Conservation (phyloP, 192 early-diverging fungal genomes). For the Pilobolus umbonatus region DNA sequence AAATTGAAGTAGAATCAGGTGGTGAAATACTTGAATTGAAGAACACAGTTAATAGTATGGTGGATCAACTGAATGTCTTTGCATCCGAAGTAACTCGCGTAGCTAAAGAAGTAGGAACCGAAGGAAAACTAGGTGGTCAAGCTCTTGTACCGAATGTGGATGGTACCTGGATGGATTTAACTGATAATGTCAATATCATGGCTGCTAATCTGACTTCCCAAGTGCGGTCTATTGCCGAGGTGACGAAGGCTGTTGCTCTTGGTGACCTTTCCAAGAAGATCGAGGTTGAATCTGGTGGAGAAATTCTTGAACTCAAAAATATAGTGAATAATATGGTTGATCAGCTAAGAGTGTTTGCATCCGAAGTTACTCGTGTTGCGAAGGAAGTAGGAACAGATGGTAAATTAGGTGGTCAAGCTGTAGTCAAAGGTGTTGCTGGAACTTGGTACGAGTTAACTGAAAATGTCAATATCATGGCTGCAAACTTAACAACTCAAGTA, state of each 20-base stretch:
- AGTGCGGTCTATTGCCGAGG: constrained; percentile 57
- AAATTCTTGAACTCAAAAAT: constrained; percentile 53
- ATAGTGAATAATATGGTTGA: constrained; percentile 67
- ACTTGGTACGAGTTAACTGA: constrained; percentile 71
- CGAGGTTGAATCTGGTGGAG: constrained; percentile 46
- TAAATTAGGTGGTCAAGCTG: constrained; percentile 72
- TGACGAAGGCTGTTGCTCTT: constrained; percentile 48
- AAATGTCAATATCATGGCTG: constrained; percentile 51
- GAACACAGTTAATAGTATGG: constrained; percentile 61
- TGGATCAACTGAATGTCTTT: constrained; percentile 55
- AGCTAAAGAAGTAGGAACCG: constrained; percentile 60
- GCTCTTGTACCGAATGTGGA: constrained; percentile 65
- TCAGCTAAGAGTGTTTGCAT: constrained; percentile 55
- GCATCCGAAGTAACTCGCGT: constrained; percentile 61
- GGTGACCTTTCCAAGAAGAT: constrained; percentile 51
- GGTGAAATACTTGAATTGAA: constrained; percentile 60
- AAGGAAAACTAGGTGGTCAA: constrained; percentile 75
- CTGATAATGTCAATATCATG: constrained; percentile 67
- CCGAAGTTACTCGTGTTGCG: constrained; percentile 60
- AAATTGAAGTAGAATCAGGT: constrained; percentile 44
- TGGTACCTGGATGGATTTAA: constrained; percentile 74
- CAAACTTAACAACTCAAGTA: constrained; percentile 46
- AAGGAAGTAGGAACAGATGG: constrained; percentile 68
- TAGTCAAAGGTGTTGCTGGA: constrained; percentile 65
- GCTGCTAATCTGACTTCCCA: constrained; percentile 49